A percentile compares a stretch with the other conserved stretches of the same genome.
These are phyloP conservation scores for Saccharomycopsis guyanensis DNA, from an alignment of 805 yeast species.

Conservation along the genomic window DNA sequence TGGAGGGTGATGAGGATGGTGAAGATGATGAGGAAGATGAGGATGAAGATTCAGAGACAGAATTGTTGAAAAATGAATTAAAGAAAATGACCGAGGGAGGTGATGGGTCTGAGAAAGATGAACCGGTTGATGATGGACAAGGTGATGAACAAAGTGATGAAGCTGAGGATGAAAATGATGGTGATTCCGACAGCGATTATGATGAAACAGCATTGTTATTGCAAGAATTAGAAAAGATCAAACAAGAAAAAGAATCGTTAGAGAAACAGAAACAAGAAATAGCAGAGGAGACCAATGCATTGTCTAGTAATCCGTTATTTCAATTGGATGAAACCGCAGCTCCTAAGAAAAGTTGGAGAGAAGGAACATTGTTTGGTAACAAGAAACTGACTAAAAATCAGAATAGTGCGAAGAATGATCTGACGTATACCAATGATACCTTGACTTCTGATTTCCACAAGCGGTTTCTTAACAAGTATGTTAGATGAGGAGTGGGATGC, in stretches of 20 bases:
- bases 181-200: background rate
- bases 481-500: background rate
- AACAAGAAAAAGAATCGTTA: constrained; percentile 2
- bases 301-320: constrained; percentile 14
- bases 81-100: background rate
- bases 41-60: background rate
- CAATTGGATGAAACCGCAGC: background rate
- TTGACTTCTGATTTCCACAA: constrained; percentile 15
- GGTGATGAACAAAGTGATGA: background rate
- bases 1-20: background rate
- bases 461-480: constrained; percentile 13
- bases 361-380: constrained; percentile 14
- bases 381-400: background rate
- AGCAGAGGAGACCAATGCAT: constrained; percentile 6
- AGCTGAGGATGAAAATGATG: background rate
- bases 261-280: constrained; percentile 3
- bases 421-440: constrained; percentile 11
- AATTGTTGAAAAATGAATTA: background rate
- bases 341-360: background rate
- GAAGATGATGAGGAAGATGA: background rate
- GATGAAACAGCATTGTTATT: constrained; percentile 6
- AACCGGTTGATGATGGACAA: background rate
- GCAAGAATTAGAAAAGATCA: constrained; percentile 7
- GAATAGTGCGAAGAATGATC: background rate
- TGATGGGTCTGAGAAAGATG: background rate